Evolutionary conservation across 1,284 basidiomycete genomes (phyloP).

Genomic region (Chalciporus sp.): DNA sequence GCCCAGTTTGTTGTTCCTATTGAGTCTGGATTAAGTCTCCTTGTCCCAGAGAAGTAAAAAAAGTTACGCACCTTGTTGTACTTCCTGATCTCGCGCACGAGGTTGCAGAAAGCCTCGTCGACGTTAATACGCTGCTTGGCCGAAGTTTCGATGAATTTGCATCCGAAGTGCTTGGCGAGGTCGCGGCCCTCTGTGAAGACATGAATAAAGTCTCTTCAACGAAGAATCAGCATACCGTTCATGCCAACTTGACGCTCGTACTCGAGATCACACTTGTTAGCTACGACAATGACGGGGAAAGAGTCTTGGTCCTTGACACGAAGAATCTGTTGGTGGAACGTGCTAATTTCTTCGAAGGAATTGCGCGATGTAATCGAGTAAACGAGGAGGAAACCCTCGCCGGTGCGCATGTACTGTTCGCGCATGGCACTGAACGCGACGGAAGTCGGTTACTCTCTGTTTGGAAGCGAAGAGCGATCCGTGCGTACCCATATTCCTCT

Average conservation of each 20-base stretch:
- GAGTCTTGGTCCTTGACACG: slow-evolving; percentile 97
- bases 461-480: neutral
- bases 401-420: slow-evolving; percentile 97
- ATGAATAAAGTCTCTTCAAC: neutral
- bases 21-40: slow-evolving; percentile 8
- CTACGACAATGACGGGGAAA: slow-evolving; percentile 97
- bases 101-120: slow-evolving; percentile 96
- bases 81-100: slow-evolving; percentile 95
- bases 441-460: neutral
- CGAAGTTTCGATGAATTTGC: slow-evolving; percentile 98
- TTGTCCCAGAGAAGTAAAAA: slow-evolving; percentile 1
- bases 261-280: slow-evolving; percentile 99
- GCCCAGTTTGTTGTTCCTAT: slow-evolving; percentile 49
- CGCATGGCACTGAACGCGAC: slow-evolving; percentile 79
- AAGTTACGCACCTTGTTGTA: slow-evolving; percentile 79
- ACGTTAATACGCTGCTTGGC: slow-evolving; percentile 99
- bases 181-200: slow-evolving; percentile 86
- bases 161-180: slow-evolving; percentile 94
- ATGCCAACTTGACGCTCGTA: slow-evolving; percentile 97
- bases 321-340: slow-evolving; percentile 97
- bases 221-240: slow-evolving; percentile 66
- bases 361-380: slow-evolving; percentile 98
- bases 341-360: slow-evolving; percentile 97
- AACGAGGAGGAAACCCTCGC: slow-evolving; percentile 98
- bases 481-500: slow-evolving; percentile 94